Base-by-base conservation (phyloP, 2,329 filamentous ascomycete species). In the Paraconiothyrium sp. region DNA sequence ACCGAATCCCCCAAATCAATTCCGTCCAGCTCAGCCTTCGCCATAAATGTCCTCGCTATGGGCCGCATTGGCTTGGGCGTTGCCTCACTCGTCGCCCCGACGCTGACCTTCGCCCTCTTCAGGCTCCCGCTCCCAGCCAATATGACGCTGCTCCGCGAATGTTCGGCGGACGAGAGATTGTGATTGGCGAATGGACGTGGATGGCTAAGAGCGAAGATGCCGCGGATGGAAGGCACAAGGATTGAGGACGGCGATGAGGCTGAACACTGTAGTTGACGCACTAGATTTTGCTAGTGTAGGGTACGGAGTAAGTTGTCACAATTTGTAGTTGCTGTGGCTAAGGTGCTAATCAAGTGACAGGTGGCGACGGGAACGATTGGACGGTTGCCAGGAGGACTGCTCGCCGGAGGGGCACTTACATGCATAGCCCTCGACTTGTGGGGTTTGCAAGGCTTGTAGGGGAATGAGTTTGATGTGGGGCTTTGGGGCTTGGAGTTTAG, bases 161-260 rank as follows among this genome's bases (percentile, higher is more conserved):
- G 35, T 64, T 73, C 20, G 73, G 69, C 43, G 62, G 59, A 2
- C 71, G 72, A 24, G 72, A 74, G 8, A 14, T 63, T 4, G 61
- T 67, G n/a, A 39, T 74, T 13, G 72, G 71, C 5, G 72, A 66
- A 52, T 63, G 73, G 11, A 62, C 75, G 16, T 52, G 64, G 30
- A 71, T 69, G 2, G 68, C 69, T 9, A 65, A 71, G 49, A 64
- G 71, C 13, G 66, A 71, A 49, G 67, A 72, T 22, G 30, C 50
- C 2, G 59, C 67, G 51, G 63, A 63, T 30, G 27, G 4, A n/a
- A 63, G 67, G 46, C 66, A 56, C 27, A 68, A 65, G 30, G 73
- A 47, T 64, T 73, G 44, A 71, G 60, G 50, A 65, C 68, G 46
- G 67, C 67, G 0, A 59, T 76, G 8, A 72, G 70, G 70, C 63